These are phyloP conservation scores for Blastobotrys ciferrii DNA, from an alignment of 1,139 yeast genomes.

Conservation along the genomic window DNA sequence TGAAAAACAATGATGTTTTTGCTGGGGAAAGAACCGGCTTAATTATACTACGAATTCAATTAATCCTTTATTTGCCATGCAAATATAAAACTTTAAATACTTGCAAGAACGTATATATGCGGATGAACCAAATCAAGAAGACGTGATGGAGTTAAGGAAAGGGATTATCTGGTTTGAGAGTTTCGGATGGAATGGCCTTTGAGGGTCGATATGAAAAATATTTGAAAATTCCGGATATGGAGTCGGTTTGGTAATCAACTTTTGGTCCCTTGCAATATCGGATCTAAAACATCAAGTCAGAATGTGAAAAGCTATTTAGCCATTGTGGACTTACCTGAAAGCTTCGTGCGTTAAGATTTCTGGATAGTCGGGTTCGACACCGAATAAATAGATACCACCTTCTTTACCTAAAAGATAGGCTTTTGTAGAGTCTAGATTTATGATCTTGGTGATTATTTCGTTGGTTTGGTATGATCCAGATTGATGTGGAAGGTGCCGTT, in stretches of 20 bases:
- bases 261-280: background rate
- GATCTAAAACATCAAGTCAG: background rate
- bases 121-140: background rate
- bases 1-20: no score
- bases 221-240: background rate
- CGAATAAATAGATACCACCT: background rate
- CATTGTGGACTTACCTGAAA: background rate
- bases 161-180: background rate
- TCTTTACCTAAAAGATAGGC: conserved; percentile 3
- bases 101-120: no score
- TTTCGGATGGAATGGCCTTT: background rate
- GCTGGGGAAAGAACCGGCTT: no score
- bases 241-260: background rate
- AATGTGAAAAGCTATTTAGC: no score
- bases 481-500: background rate
- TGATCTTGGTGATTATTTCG: background rate
- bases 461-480: background rate
- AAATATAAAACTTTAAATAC: no score
- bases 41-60: no score
- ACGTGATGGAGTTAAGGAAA: background rate
- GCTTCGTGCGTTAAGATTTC: background rate
- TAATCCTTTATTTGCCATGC: no score
- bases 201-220: background rate
- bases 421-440: background rate
- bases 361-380: background rate